Evolutionary conservation across 768 basidiomycete species (phyloP).

Genomic region (Candolleomyces aberdarensis): DNA sequence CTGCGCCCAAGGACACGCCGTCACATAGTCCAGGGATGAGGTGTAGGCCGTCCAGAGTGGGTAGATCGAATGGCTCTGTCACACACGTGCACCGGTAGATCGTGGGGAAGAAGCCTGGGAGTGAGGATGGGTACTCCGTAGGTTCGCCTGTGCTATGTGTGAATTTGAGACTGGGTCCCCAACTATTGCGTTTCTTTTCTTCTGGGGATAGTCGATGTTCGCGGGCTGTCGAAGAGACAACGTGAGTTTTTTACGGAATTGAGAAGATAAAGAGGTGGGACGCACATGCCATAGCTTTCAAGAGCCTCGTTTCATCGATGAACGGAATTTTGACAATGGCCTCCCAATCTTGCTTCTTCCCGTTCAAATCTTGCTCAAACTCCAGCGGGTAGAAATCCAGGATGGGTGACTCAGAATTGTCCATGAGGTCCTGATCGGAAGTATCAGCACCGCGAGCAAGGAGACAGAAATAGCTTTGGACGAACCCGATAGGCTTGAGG

Average conservation of each 20-base stretch:
- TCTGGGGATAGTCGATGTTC: slow-evolving; percentile 75
- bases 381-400: slow-evolving; percentile 91
- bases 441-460: not conserved
- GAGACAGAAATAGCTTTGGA: slow-evolving; percentile 1
- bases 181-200: slow-evolving; percentile 72
- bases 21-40: slow-evolving; percentile 84
- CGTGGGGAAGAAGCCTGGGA: slow-evolving; percentile 94
- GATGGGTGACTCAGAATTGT: slow-evolving; percentile 78
- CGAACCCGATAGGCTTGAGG: slow-evolving; percentile 81
- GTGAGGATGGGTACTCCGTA: slow-evolving; percentile 80
- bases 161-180: slow-evolving; percentile 82
- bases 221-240: slow-evolving; percentile 45
- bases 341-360: slow-evolving; percentile 99
- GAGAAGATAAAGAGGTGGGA: slow-evolving; percentile 9
- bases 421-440: slow-evolving; percentile 81
- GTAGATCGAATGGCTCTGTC: slow-evolving; percentile 84
- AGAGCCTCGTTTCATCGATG: slow-evolving; percentile 77
- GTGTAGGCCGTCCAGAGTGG: slow-evolving; percentile 81
- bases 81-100: slow-evolving; percentile 75
- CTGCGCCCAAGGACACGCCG: slow-evolving; percentile 81
- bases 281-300: slow-evolving; percentile 81
- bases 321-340: slow-evolving; percentile 99
- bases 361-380: slow-evolving; percentile 93
- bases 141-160: slow-evolving; percentile 61
- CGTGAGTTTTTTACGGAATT: not conserved